These are phyloP conservation scores for Nitzschia inconspicua DNA, from an alignment of 108 stramenopile species.

Conservation along the genomic window DNA sequence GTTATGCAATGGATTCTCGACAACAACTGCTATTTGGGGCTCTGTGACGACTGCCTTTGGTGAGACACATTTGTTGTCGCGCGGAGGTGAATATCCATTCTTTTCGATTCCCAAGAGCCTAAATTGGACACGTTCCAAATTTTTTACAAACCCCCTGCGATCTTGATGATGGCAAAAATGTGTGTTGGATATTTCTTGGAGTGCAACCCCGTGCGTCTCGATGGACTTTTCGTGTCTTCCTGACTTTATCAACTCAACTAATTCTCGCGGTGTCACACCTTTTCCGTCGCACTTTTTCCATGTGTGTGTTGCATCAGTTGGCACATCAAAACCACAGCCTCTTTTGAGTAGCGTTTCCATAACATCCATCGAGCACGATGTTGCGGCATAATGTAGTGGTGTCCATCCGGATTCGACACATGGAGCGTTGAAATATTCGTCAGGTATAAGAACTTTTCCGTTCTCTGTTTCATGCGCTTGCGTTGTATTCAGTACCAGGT, in stretches of 20 bases:
- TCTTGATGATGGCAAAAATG: conserved; percentile 35
- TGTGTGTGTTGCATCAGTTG: conserved; percentile 51
- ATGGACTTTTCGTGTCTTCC: conserved; percentile 41
- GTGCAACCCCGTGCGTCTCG: conserved; percentile 53
- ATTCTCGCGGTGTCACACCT: conserved; percentile 57
- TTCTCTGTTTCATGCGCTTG: conserved; percentile 5
- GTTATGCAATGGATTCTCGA: neutral
- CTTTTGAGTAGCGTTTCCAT: conserved; percentile 58
- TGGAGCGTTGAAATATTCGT: conserved; percentile 31
- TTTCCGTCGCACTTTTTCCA: conserved; percentile 40
- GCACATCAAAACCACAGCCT: conserved; percentile 34
- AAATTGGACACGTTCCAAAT: conserved; percentile 28
- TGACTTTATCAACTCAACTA: conserved; percentile 38
- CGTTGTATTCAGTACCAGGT: conserved; percentile 17
- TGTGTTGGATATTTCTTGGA: conserved; percentile 47
- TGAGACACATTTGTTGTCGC: neutral
- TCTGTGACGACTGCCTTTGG: no score
- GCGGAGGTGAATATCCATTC: conserved; percentile 53
- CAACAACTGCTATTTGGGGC: no score
- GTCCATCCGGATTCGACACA: conserved; percentile 81
- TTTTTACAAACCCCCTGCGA: conserved; percentile 32
- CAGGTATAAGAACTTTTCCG: neutral
- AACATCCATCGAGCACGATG: conserved; percentile 51
- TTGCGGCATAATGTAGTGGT: conserved; percentile 73
- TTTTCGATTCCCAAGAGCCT: conserved; percentile 50